phyloP scores from a whole-genome alignment of 768 basidiomycete species.

The Tephrocybe sp. region DNA sequence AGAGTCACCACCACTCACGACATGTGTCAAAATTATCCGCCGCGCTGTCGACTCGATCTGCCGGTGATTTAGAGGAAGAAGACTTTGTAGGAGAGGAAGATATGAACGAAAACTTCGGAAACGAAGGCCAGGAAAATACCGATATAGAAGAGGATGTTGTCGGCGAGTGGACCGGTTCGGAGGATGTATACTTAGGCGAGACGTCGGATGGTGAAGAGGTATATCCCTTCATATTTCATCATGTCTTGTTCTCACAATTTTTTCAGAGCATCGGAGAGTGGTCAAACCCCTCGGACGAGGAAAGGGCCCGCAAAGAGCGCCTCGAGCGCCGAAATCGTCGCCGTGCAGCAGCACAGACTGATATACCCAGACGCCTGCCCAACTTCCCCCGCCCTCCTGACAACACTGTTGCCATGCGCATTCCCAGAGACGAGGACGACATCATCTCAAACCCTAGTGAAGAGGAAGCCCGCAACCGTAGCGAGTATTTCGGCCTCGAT shows the following conservation, averaged over 20 bases:
- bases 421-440: slow-evolving; percentile 48
- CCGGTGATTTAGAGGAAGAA: slow-evolving; percentile 50
- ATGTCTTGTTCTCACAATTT: slow-evolving; percentile 13
- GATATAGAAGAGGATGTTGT: slow-evolving; percentile 46
- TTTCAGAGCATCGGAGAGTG: slow-evolving; percentile 79
- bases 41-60: slow-evolving; percentile 65
- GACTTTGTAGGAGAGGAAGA: slow-evolving; percentile 26
- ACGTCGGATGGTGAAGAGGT: slow-evolving; percentile 70
- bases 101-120: slow-evolving; percentile 3
- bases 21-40: slow-evolving; percentile 68
- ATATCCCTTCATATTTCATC: slow-evolving; percentile 20
- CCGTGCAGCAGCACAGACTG: slow-evolving; percentile 44
- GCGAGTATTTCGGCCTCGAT: slow-evolving; percentile 46
- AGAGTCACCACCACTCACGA: slow-evolving; percentile 62
- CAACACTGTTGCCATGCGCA: slow-evolving; percentile 41
- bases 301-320: slow-evolving; percentile 70
- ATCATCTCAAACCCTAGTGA: slow-evolving; percentile 88
- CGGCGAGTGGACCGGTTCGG: slow-evolving; percentile 84
- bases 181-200: slow-evolving; percentile 58
- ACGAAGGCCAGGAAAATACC: slow-evolving; percentile 21
- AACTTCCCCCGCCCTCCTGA: slow-evolving; percentile 80
- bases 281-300: slow-evolving; percentile 91
- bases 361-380: slow-evolving; percentile 71
- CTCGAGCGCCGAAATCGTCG: slow-evolving; percentile 63
- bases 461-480: slow-evolving; percentile 48